Conservation (phyloP, 2,329 filamentous ascomycete genomes). For the Fusarium drepaniforme region DNA sequence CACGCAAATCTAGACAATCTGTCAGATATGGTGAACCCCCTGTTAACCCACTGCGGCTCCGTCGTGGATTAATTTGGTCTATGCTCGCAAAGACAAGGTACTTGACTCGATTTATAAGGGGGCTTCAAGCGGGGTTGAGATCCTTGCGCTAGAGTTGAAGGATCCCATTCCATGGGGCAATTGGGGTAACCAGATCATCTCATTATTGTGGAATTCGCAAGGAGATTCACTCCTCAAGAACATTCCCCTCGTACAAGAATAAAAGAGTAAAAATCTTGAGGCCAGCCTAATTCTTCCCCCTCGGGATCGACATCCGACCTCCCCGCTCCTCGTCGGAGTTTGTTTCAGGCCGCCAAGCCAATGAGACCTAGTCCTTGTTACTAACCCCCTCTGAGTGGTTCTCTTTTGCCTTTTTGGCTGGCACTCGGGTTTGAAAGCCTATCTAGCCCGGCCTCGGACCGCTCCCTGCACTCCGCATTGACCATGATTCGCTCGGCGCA, state of each 20-base stretch:
- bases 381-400: neutral
- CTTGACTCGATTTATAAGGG: neutral
- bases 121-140: neutral
- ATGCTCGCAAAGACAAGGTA: neutral
- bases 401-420: neutral
- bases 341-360: slow-evolving; percentile 1
- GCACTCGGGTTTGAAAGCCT: slow-evolving; percentile 4
- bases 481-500: slow-evolving; percentile 16
- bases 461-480: slow-evolving; percentile 8
- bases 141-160: neutral
- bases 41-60: neutral
- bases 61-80: neutral
- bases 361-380: neutral
- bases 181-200: slow-evolving; percentile 1
- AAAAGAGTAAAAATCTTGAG: neutral
- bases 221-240: neutral
- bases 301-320: slow-evolving; percentile 2
- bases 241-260: neutral
- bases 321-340: neutral
- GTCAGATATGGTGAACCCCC: neutral
- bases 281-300: neutral
- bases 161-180: neutral
- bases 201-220: neutral
- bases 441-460: neutral
- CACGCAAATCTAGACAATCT: neutral